Evolutionary conservation across 1,284 basidiomycete species (phyloP), one percentile per base, ranked within the genome.

Genomic region (Heterobasidion irregulare): DNA sequence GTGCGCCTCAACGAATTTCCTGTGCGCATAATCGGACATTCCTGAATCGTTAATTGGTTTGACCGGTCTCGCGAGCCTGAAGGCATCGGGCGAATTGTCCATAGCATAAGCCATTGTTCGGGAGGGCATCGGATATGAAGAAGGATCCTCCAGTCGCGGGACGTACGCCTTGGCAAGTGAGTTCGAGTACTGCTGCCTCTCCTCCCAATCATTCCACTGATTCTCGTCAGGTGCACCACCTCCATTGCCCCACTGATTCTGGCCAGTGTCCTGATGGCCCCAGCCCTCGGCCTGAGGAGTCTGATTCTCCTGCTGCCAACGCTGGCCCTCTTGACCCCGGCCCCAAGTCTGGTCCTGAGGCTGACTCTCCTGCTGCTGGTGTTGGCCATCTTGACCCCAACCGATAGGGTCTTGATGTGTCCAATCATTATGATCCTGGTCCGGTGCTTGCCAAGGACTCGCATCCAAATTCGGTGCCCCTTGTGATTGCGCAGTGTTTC

Each of bases 101-200:
- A 19, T 59, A n/a, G 61, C 61, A 36, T 57, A 61, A 9, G 61
- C 61, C 60, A 62, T 57, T 1, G 61, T 62, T 16, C 60, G 54
- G 15, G 61, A 61, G n/a, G 54, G 26, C 56, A 58, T 56, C 13
- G 59, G 57, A 19, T 59, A 55, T 18, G 57, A 50, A 32, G 55
- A 50, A 19, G 52, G 44, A 10, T 50, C 59, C 8, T 18, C 48
- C 33, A 49, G 54, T 1, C 33, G 43, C 3, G 56, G 54, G 32
- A 58, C 52, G 18, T 49, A 58, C 13, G 46, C 41, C 45, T 48
- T 57, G 8, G 52, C 49, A 45, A 60, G 45, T 13, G 33, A 43
- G 32, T 53, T 47, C 9, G 41, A 41, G 46, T 19, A 53, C 32
- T 53, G 34, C 36, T 26, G 47, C 34, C 58, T 56, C 36, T 52